Base-by-base conservation (phyloP, 2,329 filamentous ascomycete species). In the Nigrospora osmanthi region DNA sequence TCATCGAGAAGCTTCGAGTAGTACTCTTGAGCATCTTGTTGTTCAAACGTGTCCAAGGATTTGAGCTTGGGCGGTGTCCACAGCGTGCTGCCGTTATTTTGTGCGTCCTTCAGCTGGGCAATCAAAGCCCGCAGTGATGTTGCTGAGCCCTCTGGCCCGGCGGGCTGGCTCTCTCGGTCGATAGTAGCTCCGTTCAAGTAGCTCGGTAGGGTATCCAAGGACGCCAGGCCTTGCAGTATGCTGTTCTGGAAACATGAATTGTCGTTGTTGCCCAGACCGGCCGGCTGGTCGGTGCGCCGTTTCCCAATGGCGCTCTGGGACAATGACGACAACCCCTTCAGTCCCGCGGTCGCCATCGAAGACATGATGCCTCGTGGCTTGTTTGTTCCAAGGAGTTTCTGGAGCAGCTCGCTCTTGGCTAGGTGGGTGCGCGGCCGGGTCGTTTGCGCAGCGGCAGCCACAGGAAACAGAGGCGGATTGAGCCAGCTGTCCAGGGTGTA, bases 171-270 rank as follows among this genome's bases (percentile, higher is more conserved):
- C 13, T 58, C 53, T 37, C 56, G 50, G 30, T 55, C 54, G 9
- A 14, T 35, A 6, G 4, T 13, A 12, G 3, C 15, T 9, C 15
- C n/a, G 15, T 37, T 36, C 9, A 95, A 73, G 56, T 89, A 93
- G 3, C 68, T 68, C 23, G 78, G 76, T 30, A 97, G 69, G 5
- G 83, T 77, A 15, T 77, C 75, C 30, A 97, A 71, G 4, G 90
- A 85, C 1, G 90, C 83, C 36, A 97, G 70, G 7, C 84, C 83
- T 62, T 95, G 89, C 11, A 98, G 80, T 16, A 96, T 84, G 60
- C 90, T 96, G 64, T 98, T 98, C 65, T 97, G 93, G 63, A 95
- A 98, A 70, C 93, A 97, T 2, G 89, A 95, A 61, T 96, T 95
- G 68, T 95, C 88, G 69, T 83, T 84, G 62, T 98, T 98, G 11